These are phyloP conservation scores for Pelargonium cotyledonis DNA, from an alignment of 441 rosid species.

Conservation along the genomic window DNA sequence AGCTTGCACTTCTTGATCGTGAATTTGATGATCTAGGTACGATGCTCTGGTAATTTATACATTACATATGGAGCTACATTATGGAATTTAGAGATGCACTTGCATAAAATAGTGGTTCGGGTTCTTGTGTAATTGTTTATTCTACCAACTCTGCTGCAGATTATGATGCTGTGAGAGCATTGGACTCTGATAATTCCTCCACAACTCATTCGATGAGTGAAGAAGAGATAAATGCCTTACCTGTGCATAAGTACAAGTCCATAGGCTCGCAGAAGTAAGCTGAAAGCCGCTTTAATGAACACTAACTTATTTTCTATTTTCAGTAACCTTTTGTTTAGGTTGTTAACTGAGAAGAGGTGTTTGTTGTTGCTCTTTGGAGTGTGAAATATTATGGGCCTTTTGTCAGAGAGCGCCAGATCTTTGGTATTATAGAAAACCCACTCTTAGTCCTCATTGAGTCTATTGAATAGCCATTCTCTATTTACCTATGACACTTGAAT, in stretches of 20 bases:
- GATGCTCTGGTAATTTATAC: constrained; percentile 6
- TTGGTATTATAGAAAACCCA: neutral
- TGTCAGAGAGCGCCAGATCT: neutral
- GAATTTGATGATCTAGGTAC: constrained; percentile 47
- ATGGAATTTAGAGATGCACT: neutral
- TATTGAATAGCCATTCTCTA: neutral
- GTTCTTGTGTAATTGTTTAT: constrained; percentile 3
- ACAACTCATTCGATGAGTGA: constrained; percentile 40
- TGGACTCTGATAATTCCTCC: constrained; percentile 35
- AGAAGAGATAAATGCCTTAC: constrained; percentile 48
- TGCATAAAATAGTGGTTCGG: neutral
- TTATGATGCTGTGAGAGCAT: constrained; percentile 41
- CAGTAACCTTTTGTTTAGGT: neutral
- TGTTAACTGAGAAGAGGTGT: neutral
- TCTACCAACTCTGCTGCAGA: constrained; percentile 24
- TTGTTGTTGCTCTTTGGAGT: neutral
- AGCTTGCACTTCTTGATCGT: constrained; percentile 42
- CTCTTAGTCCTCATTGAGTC: neutral
- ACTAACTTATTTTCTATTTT: neutral
- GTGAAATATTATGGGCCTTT: neutral
- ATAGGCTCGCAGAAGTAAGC: constrained; percentile 33
- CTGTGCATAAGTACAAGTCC: constrained; percentile 38
- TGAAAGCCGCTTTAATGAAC: neutral
- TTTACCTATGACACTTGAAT: neutral
- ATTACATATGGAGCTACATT: too few species aligned